A percentile compares a stretch with the other conserved stretches of the same genome.
phyloP scores from a whole-genome alignment of 2,329 filamentous ascomycete genomes.

The Blastomyces silverae region DNA sequence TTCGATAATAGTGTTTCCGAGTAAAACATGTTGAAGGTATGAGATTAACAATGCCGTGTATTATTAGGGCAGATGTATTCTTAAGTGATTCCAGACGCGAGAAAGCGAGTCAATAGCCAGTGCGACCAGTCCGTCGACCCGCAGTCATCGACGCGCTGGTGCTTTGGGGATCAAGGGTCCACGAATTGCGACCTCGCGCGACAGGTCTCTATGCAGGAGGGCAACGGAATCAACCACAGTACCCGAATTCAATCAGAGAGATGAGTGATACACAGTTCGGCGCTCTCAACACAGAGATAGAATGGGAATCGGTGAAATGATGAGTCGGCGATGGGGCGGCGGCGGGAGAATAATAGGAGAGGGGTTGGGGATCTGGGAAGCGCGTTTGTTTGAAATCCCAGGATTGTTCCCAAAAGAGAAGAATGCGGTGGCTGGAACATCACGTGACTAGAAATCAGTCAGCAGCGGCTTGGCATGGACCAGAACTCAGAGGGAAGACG shows the following conservation, averaged over 20 bases:
- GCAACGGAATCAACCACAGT: not conserved
- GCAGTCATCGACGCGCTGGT: conserved; percentile 14
- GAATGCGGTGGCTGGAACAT: conserved; percentile 19
- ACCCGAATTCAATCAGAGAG: not conserved
- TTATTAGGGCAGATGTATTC: not conserved
- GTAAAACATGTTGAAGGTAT: conserved; percentile 72
- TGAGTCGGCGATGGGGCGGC: not conserved
- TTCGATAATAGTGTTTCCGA: conserved; percentile 92
- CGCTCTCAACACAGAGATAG: not conserved
- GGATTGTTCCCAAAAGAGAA: conserved; percentile 14
- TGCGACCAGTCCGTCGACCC: conserved; percentile 14
- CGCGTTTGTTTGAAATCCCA: conserved; percentile 15
- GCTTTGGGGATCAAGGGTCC: conserved; percentile 2
- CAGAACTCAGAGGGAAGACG: not conserved
- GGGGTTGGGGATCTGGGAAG: conserved; percentile 6
- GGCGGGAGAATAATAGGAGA: not conserved
- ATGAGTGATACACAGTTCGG: not conserved
- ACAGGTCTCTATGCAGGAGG: not conserved
- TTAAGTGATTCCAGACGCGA: not conserved
- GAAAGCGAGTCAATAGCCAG: not conserved
- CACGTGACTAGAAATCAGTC: conserved; percentile 1
- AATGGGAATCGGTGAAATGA: not conserved
- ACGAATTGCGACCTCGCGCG: conserved; percentile 7
- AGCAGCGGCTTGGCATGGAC: not conserved
- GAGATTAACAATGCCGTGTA: not conserved